Evolutionary conservation across 345 rosid genomes (phyloP), one percentile per base, ranked within the genome.

Genomic region (Lepidium sativum): DNA sequence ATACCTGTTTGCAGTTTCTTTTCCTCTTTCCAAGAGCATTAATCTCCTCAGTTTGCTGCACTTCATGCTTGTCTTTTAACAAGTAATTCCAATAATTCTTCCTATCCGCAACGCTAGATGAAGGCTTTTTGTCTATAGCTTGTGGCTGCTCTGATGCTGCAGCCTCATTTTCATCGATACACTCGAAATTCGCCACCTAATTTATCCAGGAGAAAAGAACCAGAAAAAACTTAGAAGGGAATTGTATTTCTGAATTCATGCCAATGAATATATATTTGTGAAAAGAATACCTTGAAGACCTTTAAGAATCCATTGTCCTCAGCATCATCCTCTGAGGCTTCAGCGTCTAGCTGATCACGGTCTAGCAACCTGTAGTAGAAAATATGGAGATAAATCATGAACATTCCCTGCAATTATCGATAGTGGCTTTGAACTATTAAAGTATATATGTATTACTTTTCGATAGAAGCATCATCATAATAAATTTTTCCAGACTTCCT

Each of bases 401-500:
- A 13, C 13, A 41, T 25, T 47, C 8, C 49, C 48, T 17, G 32
- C 14, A 55, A 44, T 40, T 42, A 7, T 16, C 31, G 2, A 32
- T 6, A 17, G 29, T 2, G 10, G 15, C 2, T 33, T 17, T 9
- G 31, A 32, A 20, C 2, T 12, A 18, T 32, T 42, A 25, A 38
- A 35, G 27, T 4, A 31, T 8, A 17, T 15, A 63, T n/a, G n/a
- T n/a, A 37, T 71, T 77, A 85, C 98, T 86, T 77, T 71, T 89
- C 87, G n/a, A 92, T 85, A 59, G 95, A 92, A 66, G 83, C 76
- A 65, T 77, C 95, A 62, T 92, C 98, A 39, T 92, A 92, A 78
- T 85, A 89, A 57, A 89, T 89, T 77, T 89, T 94, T 10, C 96
- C 87, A 18, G 87, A 84, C 73, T 82, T 91, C 45, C 87, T 82